phyloP scores from a whole-genome alignment of 179 eudicot genomes.

The Beta lomatogona region DNA sequence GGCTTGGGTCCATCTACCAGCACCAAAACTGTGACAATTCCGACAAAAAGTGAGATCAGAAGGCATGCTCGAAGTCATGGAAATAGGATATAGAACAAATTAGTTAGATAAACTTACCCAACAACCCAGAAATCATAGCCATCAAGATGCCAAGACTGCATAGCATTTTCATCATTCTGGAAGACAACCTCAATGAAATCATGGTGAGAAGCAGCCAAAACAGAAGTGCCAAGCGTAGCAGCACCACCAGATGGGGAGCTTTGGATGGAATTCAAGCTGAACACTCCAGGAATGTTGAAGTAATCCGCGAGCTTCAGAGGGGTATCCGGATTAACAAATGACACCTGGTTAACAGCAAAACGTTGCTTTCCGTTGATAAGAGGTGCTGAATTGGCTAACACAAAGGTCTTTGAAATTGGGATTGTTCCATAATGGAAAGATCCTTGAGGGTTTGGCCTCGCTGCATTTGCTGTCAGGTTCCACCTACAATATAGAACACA shows the following conservation, averaged over 20 bases:
- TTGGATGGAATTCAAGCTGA: constrained; percentile 55
- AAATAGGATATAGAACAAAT: neutral
- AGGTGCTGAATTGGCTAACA: constrained; percentile 69
- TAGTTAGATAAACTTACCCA: constrained; percentile 48
- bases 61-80: neutral
- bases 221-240: constrained; percentile 57
- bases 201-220: constrained; percentile 54
- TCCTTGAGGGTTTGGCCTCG: constrained; percentile 96
- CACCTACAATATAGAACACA: constrained; percentile 48
- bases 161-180: constrained; percentile 63
- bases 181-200: constrained; percentile 78
- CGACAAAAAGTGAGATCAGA: constrained; percentile 1
- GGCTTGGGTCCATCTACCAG: constrained; percentile 68
- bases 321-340: constrained; percentile 72
- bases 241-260: constrained; percentile 53
- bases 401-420: constrained; percentile 43
- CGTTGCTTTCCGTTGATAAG: constrained; percentile 69
- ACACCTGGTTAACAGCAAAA: constrained; percentile 76
- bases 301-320: constrained; percentile 94
- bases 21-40: constrained; percentile 56
- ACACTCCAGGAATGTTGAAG: constrained; percentile 75
- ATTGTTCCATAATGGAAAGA: constrained; percentile 89
- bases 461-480: constrained; percentile 95
- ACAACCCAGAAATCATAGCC: constrained; percentile 98
- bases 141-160: constrained; percentile 95